Base-by-base conservation (phyloP, 306 rosid genomes). In the Vigna radiata region DNA sequence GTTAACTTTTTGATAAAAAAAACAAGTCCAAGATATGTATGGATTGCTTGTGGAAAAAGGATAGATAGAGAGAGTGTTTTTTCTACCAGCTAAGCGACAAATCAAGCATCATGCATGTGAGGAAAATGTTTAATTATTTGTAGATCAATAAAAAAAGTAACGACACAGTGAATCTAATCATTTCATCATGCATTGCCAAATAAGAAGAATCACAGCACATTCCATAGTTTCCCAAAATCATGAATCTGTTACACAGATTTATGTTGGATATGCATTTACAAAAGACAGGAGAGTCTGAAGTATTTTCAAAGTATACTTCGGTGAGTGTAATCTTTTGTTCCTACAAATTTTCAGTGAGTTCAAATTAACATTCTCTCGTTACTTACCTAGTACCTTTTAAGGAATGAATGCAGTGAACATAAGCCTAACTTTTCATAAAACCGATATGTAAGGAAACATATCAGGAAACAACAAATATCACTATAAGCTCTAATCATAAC, bases 41-140 rank as follows among this genome's bases (percentile, higher is more conserved):
- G 64, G 68, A 73, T 73, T 14, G 64, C 70, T 83, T 43, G 73
- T 84, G 76, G 67, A 75, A 61, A 81, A 70, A 71, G 56, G 15
- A 29, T 4, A 27, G 29, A 27, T 21, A 25, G 33, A 65, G 27
- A 49, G 70, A 58, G 69, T 53, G 47, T 75, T 37, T 80, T 75
- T 70, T 52, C 73, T 65, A 79, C 59, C 87, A 68, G 85, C 87
- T 56, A 39, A 50, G 67, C 68, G 78, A 78, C 85, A 78, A 83
- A 76, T 25, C 25, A 75, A 48, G 68, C 62, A 12, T 37, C 39
- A 36, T 55, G 18, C 70, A 64, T 56, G 64, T 50, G 79, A 77
- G 67, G 72, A 64, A 64, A 76, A 75, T 17, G 78, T 48, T 50
- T 8, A 43, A 56, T 56, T 55, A 25, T 63, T 52, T 41, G 65